phyloP scores from a whole-genome alignment of 306 rosid genomes.

The Carpinus fangiana region DNA sequence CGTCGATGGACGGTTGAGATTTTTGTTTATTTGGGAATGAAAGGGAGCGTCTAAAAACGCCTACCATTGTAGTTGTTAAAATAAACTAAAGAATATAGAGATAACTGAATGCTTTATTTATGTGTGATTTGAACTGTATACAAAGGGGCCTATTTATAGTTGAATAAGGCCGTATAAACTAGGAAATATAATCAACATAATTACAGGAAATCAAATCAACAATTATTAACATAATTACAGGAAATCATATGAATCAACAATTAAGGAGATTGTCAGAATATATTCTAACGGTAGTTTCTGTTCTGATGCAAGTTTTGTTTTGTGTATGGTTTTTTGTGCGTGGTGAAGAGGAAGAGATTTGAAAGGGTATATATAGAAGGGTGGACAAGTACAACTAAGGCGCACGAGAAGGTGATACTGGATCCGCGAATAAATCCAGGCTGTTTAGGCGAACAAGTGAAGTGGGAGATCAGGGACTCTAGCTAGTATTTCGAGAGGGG shows the following conservation, averaged over 20 bases:
- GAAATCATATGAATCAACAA: too few species aligned
- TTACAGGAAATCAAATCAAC: too few species aligned
- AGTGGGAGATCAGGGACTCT: conserved; percentile 4
- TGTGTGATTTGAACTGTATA: too few species aligned
- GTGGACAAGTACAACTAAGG: conserved; percentile 10
- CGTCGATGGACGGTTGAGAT: conserved; percentile 46
- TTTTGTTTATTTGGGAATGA: conserved; percentile 81
- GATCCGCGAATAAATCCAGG: conserved; percentile 32
- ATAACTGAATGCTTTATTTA: too few species aligned
- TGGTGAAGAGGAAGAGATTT: conserved; percentile 9
- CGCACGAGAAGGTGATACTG: conserved; percentile 18
- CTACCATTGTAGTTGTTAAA: conserved; percentile 74
- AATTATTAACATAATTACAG: too few species aligned
- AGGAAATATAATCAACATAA: too few species aligned
- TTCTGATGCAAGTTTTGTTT: too few species aligned
- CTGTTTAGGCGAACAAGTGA: conserved; percentile 31
- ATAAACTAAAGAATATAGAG: too few species aligned
- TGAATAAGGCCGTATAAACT: too few species aligned
- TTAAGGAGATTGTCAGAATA: too few species aligned
- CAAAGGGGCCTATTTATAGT: too few species aligned
- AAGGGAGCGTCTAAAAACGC: conserved; percentile 79
- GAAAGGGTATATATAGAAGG: neutral
- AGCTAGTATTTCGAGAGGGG: conserved; percentile 2
- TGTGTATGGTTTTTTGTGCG: neutral
- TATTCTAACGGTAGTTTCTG: too few species aligned